phyloP scores from a whole-genome alignment of 305 asterid species.

The Vinca major region DNA sequence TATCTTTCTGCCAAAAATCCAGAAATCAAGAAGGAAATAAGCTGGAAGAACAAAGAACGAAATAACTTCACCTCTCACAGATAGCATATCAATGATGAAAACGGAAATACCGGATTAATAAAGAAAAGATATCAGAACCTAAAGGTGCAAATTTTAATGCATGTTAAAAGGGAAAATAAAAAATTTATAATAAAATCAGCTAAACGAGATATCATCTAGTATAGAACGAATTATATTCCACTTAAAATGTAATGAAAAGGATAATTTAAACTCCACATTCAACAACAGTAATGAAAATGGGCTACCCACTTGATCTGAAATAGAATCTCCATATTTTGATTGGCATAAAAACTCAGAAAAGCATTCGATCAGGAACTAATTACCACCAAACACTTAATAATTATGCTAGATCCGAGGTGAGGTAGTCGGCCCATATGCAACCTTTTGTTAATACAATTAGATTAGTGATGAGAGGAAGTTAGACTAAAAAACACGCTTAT shows the following conservation, averaged over 20 bases:
- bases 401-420: not conserved
- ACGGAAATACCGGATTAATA: not conserved
- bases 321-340: not conserved
- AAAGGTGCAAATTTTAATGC: not conserved
- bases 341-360: not conserved
- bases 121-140: not conserved
- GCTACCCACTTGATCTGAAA: not conserved
- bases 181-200: not conserved
- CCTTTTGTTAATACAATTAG: not conserved
- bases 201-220: not conserved
- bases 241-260: not conserved
- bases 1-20: slow-evolving; percentile 59
- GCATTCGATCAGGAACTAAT: not conserved
- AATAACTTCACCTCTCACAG: not conserved
- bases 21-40: not conserved
- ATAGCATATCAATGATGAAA: not conserved
- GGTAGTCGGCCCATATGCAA: not conserved
- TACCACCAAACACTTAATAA: not conserved
- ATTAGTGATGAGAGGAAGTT: not conserved
- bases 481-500: not conserved
- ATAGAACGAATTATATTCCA: not conserved
- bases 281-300: not conserved
- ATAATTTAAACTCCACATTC: not conserved
- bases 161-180: not conserved
- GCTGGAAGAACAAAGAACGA: not conserved